Base-by-base conservation (phyloP, 129 eudicot species). In the Apium graveolens region DNA sequence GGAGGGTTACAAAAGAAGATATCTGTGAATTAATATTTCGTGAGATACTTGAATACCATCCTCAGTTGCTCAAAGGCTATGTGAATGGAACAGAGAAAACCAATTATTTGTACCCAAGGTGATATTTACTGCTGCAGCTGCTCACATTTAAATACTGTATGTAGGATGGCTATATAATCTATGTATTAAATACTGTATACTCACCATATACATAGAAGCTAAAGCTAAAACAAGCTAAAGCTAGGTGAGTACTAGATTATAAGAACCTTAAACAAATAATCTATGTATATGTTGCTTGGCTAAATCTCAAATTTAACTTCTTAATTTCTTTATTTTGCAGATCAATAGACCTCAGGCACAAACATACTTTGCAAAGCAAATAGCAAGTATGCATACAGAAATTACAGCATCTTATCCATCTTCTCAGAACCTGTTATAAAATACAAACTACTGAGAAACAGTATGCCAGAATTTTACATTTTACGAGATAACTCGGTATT, bases 11-110 rank as follows among this genome's bases (percentile, higher is more conserved):
- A 76, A 89, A 92, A 79, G 92, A 89, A 21, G 97, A 92, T 21
- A 80, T 92, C 65, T 82, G 97, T 73, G 97, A 92, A 79, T 77
- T 92, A 70, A 92, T 92, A 77, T 92, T 92, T 80, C 88, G 95
- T 17, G 97, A 92, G 88, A 90, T 89, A 78, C 86, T 92, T 27
- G 97, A 92, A 81, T 92, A 92, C 79, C 97, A 92, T 83, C 97
- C 97, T 85, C 92, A 92, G 83, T 80, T 92, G 75, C 86, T 88
- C 37, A 89, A 89, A 83, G 97, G 89, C 83, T 88, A 92, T 81
- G 85, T 87, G 76, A 84, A 85, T 83, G 95, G 97, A 73, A 84
- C 83, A 39, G 92, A 88, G 70, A 80, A 90, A 70, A 74, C 97
- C 5, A 92, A 75, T 83, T 92, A 87, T 76, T 87, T 92, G n/a